Evolutionary conservation across 2,329 filamentous ascomycete genomes (phyloP).

Genomic region (Cucurbitaria berberidis): DNA sequence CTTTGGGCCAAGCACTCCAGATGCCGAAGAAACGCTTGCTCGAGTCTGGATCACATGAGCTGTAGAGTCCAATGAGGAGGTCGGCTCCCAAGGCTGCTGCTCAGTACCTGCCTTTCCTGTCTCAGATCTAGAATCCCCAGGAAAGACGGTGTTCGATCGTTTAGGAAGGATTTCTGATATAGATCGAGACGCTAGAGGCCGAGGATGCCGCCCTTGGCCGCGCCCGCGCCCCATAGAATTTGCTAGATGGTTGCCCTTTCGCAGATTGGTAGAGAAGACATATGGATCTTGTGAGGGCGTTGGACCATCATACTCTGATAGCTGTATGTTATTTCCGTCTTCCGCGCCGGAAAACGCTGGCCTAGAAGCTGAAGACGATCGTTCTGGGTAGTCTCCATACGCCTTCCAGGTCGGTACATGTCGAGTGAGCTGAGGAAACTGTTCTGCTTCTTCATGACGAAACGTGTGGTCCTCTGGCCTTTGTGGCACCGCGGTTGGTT

Average conservation of each 20-base stretch:
- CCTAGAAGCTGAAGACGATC: not conserved
- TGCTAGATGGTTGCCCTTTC: not conserved
- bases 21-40: not conserved
- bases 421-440: not conserved
- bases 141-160: not conserved
- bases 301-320: not conserved
- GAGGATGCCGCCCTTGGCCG: not conserved
- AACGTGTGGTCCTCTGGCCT: not conserved
- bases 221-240: not conserved
- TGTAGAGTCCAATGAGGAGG: not conserved
- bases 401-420: not conserved
- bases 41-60: not conserved
- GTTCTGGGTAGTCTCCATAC: not conserved
- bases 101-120: not conserved
- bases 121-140: constrained; percentile 1
- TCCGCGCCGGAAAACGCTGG: not conserved
- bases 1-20: constrained; percentile 12
- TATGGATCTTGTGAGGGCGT: not conserved
- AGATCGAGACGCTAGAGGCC: not conserved
- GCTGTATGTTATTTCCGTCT: not conserved
- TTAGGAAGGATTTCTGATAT: not conserved
- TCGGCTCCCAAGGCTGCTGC: not conserved
- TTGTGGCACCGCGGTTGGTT: not conserved
- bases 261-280: not conserved
- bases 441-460: not conserved